These are phyloP conservation scores for Yarrowia alimentaria DNA, from an alignment of 805 yeast genomes.

Conservation along the genomic window DNA sequence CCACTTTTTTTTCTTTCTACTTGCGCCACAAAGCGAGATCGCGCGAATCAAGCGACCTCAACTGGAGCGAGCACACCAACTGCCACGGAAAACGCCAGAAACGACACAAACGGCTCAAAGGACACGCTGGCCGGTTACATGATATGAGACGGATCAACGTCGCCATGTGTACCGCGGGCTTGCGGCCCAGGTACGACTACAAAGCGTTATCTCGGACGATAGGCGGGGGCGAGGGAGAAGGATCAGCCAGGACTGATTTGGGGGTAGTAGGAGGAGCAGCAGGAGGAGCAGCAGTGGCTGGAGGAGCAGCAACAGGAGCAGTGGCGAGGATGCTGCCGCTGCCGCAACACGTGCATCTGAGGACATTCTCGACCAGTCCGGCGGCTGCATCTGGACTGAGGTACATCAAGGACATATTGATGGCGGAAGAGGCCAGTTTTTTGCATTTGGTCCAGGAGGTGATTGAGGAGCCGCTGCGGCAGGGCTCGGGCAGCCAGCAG, in stretches of 20 bases:
- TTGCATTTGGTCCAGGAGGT: conserved; percentile 26
- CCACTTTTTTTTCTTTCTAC: too few species aligned
- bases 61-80: too few species aligned
- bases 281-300: too few species aligned
- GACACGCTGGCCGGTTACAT: conserved; percentile 1
- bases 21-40: too few species aligned
- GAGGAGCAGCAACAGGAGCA: too few species aligned
- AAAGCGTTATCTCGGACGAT: conserved; percentile 16
- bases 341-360: not conserved
- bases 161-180: conserved; percentile 16
- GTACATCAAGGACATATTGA: conserved; percentile 16
- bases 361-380: not conserved
- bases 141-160: conserved; percentile 23
- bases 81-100: too few species aligned
- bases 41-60: too few species aligned
- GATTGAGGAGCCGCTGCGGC: conserved; percentile 19
- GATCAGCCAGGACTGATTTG: too few species aligned
- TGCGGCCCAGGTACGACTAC: conserved; percentile 19
- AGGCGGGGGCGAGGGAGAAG: too few species aligned
- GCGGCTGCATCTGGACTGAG: not conserved
- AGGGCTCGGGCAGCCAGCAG: not conserved
- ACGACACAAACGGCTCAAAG: not conserved
- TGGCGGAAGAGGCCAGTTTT: conserved; percentile 18
- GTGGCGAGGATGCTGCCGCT: not conserved
- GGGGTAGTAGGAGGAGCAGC: too few species aligned